phyloP scores from a whole-genome alignment of 1,284 basidiomycete species.

The Puccinia horiana region DNA sequence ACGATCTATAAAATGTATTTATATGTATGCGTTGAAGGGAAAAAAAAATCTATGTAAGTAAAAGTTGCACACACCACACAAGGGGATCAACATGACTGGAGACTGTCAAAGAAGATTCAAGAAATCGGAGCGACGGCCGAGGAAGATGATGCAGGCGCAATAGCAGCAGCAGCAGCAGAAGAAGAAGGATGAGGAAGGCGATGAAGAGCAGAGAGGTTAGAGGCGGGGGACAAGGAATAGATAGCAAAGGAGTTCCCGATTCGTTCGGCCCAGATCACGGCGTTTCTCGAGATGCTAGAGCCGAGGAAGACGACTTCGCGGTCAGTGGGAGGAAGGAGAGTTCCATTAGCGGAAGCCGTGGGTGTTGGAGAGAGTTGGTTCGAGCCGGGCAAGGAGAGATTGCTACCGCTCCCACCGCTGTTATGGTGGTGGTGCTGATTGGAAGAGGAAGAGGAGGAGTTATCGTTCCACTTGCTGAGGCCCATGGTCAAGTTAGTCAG shows the following conservation, averaged over 20 bases:
- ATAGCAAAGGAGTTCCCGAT: conserved; percentile 30
- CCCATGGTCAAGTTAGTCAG: conserved; percentile 14
- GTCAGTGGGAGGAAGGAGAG: neutral
- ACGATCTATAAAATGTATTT: too few relatives aligned
- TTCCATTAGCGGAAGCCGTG: neutral
- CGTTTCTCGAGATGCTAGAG: neutral
- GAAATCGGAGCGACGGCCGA: too few relatives aligned
- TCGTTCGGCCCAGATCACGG: conserved; percentile 38
- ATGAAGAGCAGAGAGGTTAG: neutral
- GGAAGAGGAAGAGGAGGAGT: neutral
- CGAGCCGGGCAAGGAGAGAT: neutral
- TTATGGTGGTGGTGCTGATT: neutral
- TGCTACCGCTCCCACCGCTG: neutral
- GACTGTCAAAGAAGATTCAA: too few relatives aligned
- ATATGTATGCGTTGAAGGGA: too few relatives aligned
- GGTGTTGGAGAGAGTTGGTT: neutral
- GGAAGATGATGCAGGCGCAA: neutral
- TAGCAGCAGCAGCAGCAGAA: neutral
- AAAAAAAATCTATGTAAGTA: too few relatives aligned
- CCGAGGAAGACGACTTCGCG: conserved; percentile 39
- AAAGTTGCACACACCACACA: too few relatives aligned
- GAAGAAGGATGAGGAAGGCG: neutral
- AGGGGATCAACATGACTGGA: too few relatives aligned
- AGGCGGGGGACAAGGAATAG: conserved; percentile 15
- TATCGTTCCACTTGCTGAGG: conserved; percentile 4